phyloP scores from a whole-genome alignment of 805 yeast genomes.

The Wickerhamomyces sydowiorum region DNA sequence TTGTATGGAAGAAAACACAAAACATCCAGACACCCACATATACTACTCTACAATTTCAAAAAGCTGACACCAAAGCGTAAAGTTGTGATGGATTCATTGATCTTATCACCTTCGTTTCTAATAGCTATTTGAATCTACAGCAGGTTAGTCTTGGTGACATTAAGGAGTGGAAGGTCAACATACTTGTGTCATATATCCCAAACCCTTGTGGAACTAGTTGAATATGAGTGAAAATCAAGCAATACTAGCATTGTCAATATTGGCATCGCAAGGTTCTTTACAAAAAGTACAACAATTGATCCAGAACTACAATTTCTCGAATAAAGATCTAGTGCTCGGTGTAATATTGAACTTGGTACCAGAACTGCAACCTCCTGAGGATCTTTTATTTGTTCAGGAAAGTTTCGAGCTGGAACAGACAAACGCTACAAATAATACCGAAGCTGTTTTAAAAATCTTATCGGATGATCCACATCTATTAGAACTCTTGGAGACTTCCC shows the following conservation, averaged over 20 bases:
- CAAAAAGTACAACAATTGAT: background rate
- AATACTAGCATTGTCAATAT: background rate
- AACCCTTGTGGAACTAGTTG: background rate
- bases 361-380: background rate
- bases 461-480: background rate
- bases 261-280: background rate
- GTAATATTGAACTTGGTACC: background rate
- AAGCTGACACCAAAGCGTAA: too few relatives aligned
- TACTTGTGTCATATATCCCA: too few relatives aligned
- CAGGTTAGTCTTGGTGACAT: background rate
- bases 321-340: background rate
- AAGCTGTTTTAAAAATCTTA: background rate
- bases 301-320: background rate
- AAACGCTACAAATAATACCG: background rate
- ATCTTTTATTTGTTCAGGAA: background rate
- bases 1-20: too few relatives aligned
- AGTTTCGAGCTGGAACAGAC: background rate
- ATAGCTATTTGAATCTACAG: background rate
- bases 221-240: constrained; percentile 1
- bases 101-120: too few relatives aligned
- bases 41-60: too few relatives aligned
- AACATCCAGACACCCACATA: background rate
- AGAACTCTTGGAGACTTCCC: background rate
- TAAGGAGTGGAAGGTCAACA: too few relatives aligned
- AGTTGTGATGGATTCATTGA: too few relatives aligned